Percentiles rank a stretch among this genome's conserved stretches.
phyloP scores from a whole-genome alignment of 495 filamentous ascomycete species.

The Aspergillus nidulans region DNA sequence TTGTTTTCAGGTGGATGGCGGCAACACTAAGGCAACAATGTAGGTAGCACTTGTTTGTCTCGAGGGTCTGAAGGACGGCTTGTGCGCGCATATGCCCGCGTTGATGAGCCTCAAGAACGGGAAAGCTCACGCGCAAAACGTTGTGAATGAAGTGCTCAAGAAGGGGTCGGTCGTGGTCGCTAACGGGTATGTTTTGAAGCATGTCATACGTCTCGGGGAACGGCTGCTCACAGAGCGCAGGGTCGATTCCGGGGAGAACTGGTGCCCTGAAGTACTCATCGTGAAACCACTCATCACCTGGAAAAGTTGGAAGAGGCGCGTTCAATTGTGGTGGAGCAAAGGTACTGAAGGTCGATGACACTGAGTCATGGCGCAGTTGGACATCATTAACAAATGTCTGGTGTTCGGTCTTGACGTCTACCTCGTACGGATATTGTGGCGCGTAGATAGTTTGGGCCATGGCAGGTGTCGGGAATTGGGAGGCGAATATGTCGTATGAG shows the following conservation, averaged over 20 bases:
- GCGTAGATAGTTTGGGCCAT: constrained; percentile 34
- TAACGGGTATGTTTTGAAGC: constrained; percentile 74
- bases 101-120: constrained; percentile 83
- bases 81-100: constrained; percentile 70
- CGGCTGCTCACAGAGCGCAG: constrained; percentile 21
- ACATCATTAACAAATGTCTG: constrained; percentile 93
- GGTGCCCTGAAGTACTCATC: constrained; percentile 56
- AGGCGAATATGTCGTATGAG: constrained; percentile 57
- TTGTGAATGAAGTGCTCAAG: constrained; percentile 90
- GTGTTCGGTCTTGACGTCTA: constrained; percentile 92
- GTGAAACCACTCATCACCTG: constrained; percentile 70
- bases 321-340: constrained; percentile 71
- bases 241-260: constrained; percentile 47
- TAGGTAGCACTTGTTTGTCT: constrained; percentile 87
- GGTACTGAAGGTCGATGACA: constrained; percentile 81
- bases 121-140: constrained; percentile 85
- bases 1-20: constrained; percentile 90
- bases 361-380: constrained; percentile 75
- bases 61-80: constrained; percentile 77
- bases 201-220: constrained; percentile 29
- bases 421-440: constrained; percentile 70
- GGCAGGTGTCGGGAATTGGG: constrained; percentile 41
- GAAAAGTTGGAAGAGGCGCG: constrained; percentile 59
- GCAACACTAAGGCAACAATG: constrained; percentile 95
- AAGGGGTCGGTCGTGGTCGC: constrained; percentile 79